Conservation (phyloP, 2,329 filamentous ascomycete genomes). For the Aureobasidium sp. region DNA sequence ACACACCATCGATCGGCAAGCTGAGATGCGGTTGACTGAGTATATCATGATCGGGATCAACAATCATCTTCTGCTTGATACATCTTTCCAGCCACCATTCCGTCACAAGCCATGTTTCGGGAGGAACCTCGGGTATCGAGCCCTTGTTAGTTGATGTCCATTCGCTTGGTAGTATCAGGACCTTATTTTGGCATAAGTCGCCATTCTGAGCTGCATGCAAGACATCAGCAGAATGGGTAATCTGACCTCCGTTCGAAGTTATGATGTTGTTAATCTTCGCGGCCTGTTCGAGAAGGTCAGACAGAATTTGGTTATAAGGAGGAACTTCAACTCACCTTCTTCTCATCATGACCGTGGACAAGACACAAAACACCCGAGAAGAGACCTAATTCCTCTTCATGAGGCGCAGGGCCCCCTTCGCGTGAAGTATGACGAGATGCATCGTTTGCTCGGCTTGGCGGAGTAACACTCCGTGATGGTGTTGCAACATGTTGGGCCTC, state of each 20-base stretch:
- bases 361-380: slow-evolving; percentile 23
- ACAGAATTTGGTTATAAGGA: background rate
- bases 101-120: slow-evolving; percentile 52
- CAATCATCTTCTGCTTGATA: slow-evolving; percentile 64
- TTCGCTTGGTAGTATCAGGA: slow-evolving; percentile 29
- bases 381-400: slow-evolving; percentile 18
- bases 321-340: background rate
- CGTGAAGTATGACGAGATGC: background rate
- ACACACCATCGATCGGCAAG: slow-evolving; percentile 15
- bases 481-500: background rate
- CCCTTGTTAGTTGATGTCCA: slow-evolving; percentile 22
- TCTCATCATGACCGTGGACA: slow-evolving; percentile 10
- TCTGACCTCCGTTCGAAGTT: slow-evolving; percentile 24
- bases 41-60: slow-evolving; percentile 60
- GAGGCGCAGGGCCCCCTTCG: background rate
- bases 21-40: slow-evolving; percentile 63
- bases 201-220: slow-evolving; percentile 19
- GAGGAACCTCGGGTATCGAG: slow-evolving; percentile 20
- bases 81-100: slow-evolving; percentile 93
- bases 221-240: slow-evolving; percentile 20
- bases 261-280: slow-evolving; percentile 13
- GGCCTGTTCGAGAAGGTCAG: background rate
- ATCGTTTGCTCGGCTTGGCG: background rate
- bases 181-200: slow-evolving; percentile 21
- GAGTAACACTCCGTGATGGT: background rate